phyloP scores from a whole-genome alignment of 345 rosid species.

The Boechera divaricarpa region DNA sequence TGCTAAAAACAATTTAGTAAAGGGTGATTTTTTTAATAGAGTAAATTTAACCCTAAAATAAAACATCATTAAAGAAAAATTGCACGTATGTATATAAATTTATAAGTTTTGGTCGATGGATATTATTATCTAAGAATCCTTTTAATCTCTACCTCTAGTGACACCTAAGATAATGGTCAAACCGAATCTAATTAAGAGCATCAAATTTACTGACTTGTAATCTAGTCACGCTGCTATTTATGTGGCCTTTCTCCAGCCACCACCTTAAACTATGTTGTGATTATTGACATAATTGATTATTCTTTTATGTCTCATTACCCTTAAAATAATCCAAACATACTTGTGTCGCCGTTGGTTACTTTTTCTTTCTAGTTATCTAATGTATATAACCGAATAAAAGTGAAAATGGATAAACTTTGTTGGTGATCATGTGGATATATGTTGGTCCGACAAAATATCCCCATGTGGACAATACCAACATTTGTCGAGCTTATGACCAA shows the following conservation, averaged over 20 bases:
- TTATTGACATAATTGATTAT: conserved; percentile 32
- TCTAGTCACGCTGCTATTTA: conserved; percentile 40
- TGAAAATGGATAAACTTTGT: conserved; percentile 36
- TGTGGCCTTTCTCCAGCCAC: conserved; percentile 35
- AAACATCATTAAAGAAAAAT: background rate
- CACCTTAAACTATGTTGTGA: conserved; percentile 30
- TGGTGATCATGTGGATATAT: conserved; percentile 43
- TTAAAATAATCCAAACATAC: conserved; percentile 32
- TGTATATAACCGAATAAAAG: conserved; percentile 30
- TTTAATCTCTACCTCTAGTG: conserved; percentile 37
- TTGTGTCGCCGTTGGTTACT: conserved; percentile 43
- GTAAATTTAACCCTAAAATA: too few relatives aligned
- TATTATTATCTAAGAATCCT: conserved; percentile 18
- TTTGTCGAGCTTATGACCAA: conserved; percentile 29
- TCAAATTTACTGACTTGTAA: conserved; percentile 39
- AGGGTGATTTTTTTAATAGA: too few relatives aligned
- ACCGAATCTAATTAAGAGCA: conserved; percentile 28
- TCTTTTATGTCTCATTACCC: conserved; percentile 11
- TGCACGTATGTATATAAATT: background rate
- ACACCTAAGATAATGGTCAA: conserved; percentile 39
- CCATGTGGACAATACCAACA: conserved; percentile 36
- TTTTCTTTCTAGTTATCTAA: conserved; percentile 35
- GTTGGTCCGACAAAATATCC: conserved; percentile 29
- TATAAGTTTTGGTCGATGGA: background rate
- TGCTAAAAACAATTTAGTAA: too few relatives aligned